Conservation (phyloP, 352 stramenopile species). For the Phytophthora brassicae region DNA sequence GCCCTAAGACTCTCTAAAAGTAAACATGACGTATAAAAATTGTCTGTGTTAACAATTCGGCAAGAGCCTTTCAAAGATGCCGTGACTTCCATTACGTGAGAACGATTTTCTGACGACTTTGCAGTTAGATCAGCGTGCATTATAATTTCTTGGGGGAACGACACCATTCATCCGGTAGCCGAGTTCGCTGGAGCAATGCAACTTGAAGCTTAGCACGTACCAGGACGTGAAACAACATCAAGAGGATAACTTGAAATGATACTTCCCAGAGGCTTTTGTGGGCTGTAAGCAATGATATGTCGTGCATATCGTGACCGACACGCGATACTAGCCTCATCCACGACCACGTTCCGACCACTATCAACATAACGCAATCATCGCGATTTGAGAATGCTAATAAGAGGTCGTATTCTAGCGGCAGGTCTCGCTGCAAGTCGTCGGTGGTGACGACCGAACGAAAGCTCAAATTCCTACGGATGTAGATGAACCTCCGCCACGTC, state of each 20-base stretch:
- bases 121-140: too few relatives aligned
- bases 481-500: background rate
- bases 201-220: conserved; percentile 2
- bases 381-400: conserved; percentile 8
- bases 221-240: conserved; percentile 5
- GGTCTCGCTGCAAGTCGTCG: background rate
- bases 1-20: background rate
- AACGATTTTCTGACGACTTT: background rate
- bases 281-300: conserved; percentile 2
- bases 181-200: background rate
- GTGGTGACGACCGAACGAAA: background rate
- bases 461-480: background rate
- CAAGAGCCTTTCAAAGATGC: background rate
- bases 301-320: background rate
- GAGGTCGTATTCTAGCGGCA: background rate
- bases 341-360: conserved; percentile 4
- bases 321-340: conserved; percentile 7
- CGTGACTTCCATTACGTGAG: conserved; percentile 2
- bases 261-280: conserved; percentile 3
- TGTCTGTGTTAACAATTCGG: conserved; percentile 6
- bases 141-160: too few relatives aligned
- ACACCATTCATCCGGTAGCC: background rate
- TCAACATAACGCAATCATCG: background rate
- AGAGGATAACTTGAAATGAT: conserved; percentile 11
- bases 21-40: conserved; percentile 3